Conservation (phyloP, 139 green algal genomes). For the Chlorella sorokiniana region DNA sequence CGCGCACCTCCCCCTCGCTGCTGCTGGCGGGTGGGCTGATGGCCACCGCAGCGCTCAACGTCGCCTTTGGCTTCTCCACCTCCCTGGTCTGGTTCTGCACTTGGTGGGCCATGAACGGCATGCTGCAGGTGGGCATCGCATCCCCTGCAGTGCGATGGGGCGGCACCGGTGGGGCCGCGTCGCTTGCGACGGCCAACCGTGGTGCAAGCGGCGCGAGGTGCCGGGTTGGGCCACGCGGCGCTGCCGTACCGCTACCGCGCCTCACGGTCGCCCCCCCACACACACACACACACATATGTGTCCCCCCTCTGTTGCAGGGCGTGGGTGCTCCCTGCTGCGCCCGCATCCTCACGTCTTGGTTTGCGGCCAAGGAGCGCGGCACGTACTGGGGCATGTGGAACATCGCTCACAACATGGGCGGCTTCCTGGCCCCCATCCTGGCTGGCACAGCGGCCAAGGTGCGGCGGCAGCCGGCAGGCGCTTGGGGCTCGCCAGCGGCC, state of each 20-base stretch:
- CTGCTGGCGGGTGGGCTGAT: constrained; percentile 90
- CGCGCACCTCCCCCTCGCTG: constrained; percentile 75
- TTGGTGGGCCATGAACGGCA: constrained; percentile 90
- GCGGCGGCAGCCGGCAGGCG: constrained; percentile 31
- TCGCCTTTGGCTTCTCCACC: constrained; percentile 86
- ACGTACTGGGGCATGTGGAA: constrained; percentile 96
- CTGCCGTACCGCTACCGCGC: not conserved
- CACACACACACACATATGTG: not conserved
- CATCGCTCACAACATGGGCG: constrained; percentile 95
- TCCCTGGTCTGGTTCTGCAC: constrained; percentile 84
- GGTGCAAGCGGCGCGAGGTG: no score
- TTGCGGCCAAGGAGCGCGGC: constrained; percentile 73
- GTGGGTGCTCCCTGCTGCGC: constrained; percentile 93
- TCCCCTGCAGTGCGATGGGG: no score
- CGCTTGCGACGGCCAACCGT: no score
- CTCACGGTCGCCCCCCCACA: not conserved
- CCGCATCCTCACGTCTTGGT: constrained; percentile 97
- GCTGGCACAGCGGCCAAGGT: constrained; percentile 84
- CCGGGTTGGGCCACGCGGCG: no score
- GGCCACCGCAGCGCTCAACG: constrained; percentile 87
- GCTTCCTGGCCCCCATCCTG: constrained; percentile 91
- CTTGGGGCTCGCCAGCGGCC: not conserved
- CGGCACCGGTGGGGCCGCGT: no score
- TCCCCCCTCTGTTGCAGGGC: constrained; percentile 64
- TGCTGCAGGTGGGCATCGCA: constrained; percentile 70